Base-by-base conservation (phyloP, 352 stramenopile species). In the Phytophthora syringae region DNA sequence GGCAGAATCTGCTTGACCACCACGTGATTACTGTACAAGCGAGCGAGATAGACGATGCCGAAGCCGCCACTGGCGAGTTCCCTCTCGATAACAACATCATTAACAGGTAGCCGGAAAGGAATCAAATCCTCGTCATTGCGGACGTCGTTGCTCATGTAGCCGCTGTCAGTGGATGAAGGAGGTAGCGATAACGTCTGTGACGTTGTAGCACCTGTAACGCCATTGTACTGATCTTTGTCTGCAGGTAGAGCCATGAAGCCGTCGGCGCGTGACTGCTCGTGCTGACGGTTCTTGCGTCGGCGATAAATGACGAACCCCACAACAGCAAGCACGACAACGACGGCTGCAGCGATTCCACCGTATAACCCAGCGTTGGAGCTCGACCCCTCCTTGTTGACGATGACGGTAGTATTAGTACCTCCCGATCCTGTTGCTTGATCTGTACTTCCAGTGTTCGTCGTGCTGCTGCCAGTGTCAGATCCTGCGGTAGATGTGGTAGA, bases 111-210 rank as follows among this genome's bases (percentile, higher is more conserved):
- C 1, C 84, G 77, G 45, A 77, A 88, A 11, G 74, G 67, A 22
- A 87, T 74, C 30, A 92, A 60, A 20, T 77, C 53, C 28, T 86
- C 77, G 44, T 92, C 84, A 34, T 84, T 88, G 3, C 84, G 70
- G 5, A 92, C 79, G 62, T 92, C 84, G 44, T 90, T 86, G 32
- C 44, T 63, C 24, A 86, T 60, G 52, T 84, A 84, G 5, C 67
- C 77, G 15, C 34, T 54, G 24, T 40, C 62, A 2, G 18, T 16
- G 3, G 52, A 74, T 12, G 69, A 62, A 10, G 68, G 52, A 60
- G 45, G 65, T 13, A 51, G 49, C 2, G 55, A 66, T 40, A 50
- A n/a, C n/a, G 36, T 71, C 13, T 37, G 49, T n/a, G 45, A 72
- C 21, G 15, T 60, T 34, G 53, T 70, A 21, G 30, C 54, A 34